phyloP scores from a whole-genome alignment of 202 grass and related monocot species.

The Digitaria exilis region DNA sequence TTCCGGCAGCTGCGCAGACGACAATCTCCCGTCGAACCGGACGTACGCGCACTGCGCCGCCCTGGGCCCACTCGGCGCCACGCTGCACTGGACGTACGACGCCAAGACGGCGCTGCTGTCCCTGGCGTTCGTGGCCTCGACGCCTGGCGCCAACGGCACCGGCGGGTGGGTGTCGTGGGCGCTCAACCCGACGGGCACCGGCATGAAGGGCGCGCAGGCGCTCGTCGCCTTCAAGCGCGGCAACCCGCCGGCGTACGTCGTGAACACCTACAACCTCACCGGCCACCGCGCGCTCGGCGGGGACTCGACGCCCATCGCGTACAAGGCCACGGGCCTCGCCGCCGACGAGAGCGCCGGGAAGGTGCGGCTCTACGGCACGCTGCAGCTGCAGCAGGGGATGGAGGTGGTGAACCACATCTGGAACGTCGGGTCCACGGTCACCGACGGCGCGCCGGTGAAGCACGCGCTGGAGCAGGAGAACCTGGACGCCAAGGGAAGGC shows the following conservation, averaged over 20 bases:
- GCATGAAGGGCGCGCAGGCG: conserved; percentile 70
- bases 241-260: conserved; percentile 3
- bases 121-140: conserved; percentile 60
- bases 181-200: conserved; percentile 59
- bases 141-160: neutral
- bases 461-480: conserved; percentile 69
- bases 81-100: conserved; percentile 78
- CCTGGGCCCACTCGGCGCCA: conserved; percentile 46
- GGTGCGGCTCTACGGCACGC: conserved; percentile 58
- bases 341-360: conserved; percentile 54
- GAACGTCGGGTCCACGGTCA: conserved; percentile 65
- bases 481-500: conserved; percentile 40
- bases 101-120: conserved; percentile 40
- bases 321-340: conserved; percentile 50
- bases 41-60: conserved; percentile 59
- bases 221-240: conserved; percentile 59
- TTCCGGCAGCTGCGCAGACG: conserved; percentile 31
- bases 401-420: conserved; percentile 71
- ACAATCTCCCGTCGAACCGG: conserved; percentile 48
- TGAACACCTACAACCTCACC: conserved; percentile 79
- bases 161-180: conserved; percentile 76
- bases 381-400: conserved; percentile 52
- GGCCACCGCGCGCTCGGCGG: conserved; percentile 30
- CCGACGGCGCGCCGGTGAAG: conserved; percentile 48
- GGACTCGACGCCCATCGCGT: conserved; percentile 53